Percentiles rank a stretch among this genome's conserved stretches.
These are phyloP conservation scores for Sordariomycetes sp. DNA, from an alignment of 2,329 filamentous ascomycete genomes.

Conservation along the genomic window DNA sequence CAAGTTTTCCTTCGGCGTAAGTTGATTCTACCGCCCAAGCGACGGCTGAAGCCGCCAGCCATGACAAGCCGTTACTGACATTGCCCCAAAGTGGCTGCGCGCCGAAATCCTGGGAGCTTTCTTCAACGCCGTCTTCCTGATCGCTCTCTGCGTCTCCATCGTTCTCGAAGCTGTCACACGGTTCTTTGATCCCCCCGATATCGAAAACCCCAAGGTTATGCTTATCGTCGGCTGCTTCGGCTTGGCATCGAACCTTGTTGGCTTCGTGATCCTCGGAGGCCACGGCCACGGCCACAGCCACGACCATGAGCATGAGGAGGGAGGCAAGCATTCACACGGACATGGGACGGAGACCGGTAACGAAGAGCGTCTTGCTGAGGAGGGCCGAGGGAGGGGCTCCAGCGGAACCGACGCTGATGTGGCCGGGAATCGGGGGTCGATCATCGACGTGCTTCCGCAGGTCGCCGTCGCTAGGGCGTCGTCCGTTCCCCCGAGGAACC, in stretches of 20 bases:
- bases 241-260: slow-evolving; percentile 77
- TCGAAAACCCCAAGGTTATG: slow-evolving; percentile 76
- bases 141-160: slow-evolving; percentile 92
- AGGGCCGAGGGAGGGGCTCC: slow-evolving; percentile 35
- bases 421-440: slow-evolving; percentile 47
- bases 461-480: slow-evolving; percentile 40
- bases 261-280: slow-evolving; percentile 84
- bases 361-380: slow-evolving; percentile 31
- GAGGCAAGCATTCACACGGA: slow-evolving; percentile 29
- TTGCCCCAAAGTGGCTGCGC: slow-evolving; percentile 65
- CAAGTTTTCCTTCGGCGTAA: slow-evolving; percentile 87
- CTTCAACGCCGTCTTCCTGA: slow-evolving; percentile 94
- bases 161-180: slow-evolving; percentile 90
- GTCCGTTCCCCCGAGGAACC: slow-evolving; percentile 2
- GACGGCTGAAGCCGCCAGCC: background rate
- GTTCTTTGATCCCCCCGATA: slow-evolving; percentile 82
- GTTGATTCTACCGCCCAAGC: slow-evolving; percentile 18
- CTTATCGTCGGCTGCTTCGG: slow-evolving; percentile 82
- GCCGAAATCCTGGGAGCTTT: slow-evolving; percentile 94
- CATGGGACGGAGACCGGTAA: slow-evolving; percentile 13
- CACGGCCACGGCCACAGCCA: slow-evolving; percentile 75
- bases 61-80: background rate
- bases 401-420: slow-evolving; percentile 24
- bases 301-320: slow-evolving; percentile 34
- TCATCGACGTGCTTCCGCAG: slow-evolving; percentile 53